phyloP scores from a whole-genome alignment of 306 rosid species.

The Gleditsia sinensis region DNA sequence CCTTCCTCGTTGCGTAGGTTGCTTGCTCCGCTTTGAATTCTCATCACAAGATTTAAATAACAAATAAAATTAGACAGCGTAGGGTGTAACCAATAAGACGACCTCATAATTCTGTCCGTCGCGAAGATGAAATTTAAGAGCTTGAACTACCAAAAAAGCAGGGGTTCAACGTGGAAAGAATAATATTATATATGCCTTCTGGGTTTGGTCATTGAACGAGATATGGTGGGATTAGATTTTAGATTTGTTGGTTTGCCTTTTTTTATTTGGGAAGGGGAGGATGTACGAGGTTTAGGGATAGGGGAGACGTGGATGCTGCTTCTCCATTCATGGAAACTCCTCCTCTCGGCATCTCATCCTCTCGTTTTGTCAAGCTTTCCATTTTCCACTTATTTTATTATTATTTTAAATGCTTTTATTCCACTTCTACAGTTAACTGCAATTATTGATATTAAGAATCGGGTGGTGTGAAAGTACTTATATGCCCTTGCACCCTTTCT shows the following conservation, averaged over 20 bases:
- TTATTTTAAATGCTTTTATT: constrained; percentile 18
- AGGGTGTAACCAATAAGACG: no score
- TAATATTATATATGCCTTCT: no score
- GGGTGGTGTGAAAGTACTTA: neutral
- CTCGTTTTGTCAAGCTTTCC: constrained; percentile 37
- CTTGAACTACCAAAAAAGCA: no score
- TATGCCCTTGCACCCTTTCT: constrained; percentile 30
- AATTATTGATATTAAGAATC: constrained; percentile 51
- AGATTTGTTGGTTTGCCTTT: constrained; percentile 27
- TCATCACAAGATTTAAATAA: no score
- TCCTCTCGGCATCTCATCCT: constrained; percentile 29
- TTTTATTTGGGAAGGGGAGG: constrained; percentile 42
- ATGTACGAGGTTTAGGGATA: constrained; percentile 71
- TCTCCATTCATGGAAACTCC: constrained; percentile 59
- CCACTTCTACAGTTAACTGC: constrained; percentile 30
- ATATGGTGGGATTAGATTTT: neutral
- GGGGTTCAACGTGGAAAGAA: no score
- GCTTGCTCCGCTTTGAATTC: no score
- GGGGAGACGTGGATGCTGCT: constrained; percentile 80
- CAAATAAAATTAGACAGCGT: no score
- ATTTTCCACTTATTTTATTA: constrained; percentile 29
- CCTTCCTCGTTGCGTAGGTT: no score
- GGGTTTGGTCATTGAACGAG: no score
- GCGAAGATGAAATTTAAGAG: no score
- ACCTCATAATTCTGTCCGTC: no score